Evolutionary conservation across 2,329 filamentous ascomycete genomes (phyloP), one percentile per base, ranked within the genome.

Genomic region (Aquanectria penicillioides): DNA sequence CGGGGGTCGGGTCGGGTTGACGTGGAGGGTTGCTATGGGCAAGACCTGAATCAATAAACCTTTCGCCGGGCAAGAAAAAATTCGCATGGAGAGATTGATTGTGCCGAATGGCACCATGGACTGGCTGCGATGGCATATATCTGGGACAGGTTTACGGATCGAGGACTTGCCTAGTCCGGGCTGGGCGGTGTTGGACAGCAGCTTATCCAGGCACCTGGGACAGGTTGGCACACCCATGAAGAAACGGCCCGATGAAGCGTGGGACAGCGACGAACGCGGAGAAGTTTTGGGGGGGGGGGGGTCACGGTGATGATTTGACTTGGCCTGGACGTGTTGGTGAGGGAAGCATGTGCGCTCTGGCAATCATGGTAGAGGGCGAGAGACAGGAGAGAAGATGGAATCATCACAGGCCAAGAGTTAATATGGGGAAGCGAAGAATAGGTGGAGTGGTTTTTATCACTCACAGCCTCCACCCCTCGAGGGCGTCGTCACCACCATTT

Each of bases 221-320:
- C 54, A 17, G 23, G 18, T 33, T 28, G 40, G 15, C 33, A 50
- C 54, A 47, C 26, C 31, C 37, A 22, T 33, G 13, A 57, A 20
- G 13, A 58, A 48, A 58, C 47, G 55, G 55, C 20, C 55, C 55
- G 55, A 58, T 53, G 40, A 38, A 47, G 55, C n/a, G 55, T 34
- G 46, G 44, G 28, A 25, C 22, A 26, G 28, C 34, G 54, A 28
- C 20, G 33, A 34, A 40, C 44, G 43, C 22, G 29, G 41, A 22
- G 26, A 40, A 28, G 43, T 38, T 20, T n/a, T n/a, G n/a, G n/a
- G n/a, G n/a, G n/a, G n/a, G n/a, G n/a, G n/a, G n/a, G 50, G 26
- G 48, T 23, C 34, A 18, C 25, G 26, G 18, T 33, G 33, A 20
- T 23, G 20, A 13, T 37, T n/a, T 15, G 44, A 36, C 23, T 40